phyloP scores from a whole-genome alignment of 2,329 filamentous ascomycete genomes.

The Elsinoe perseae region DNA sequence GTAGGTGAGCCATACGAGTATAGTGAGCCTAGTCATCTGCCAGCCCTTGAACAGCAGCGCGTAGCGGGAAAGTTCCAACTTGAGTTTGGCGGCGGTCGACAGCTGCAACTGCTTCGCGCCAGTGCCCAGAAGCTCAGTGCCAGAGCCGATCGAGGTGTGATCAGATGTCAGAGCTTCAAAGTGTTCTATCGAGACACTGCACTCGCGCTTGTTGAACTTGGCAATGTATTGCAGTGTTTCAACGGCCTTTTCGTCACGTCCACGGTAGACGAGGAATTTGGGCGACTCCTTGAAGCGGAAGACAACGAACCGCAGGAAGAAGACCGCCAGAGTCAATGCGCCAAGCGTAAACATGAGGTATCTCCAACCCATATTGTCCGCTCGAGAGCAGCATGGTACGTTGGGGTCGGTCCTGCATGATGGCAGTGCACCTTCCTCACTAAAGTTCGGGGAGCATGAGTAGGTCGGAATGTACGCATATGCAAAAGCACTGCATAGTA shows the following conservation, averaged over 20 bases:
- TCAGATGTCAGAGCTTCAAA: slow-evolving; percentile 32
- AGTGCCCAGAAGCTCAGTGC: slow-evolving; percentile 28
- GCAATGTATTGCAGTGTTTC: slow-evolving; percentile 38
- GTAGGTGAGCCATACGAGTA: slow-evolving; percentile 45
- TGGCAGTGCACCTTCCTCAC: slow-evolving; percentile 34
- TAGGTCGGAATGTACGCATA: slow-evolving; percentile 48
- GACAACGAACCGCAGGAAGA: slow-evolving; percentile 47
- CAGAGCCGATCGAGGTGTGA: slow-evolving; percentile 23
- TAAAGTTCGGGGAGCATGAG: slow-evolving; percentile 46
- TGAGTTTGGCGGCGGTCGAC: slow-evolving; percentile 30
- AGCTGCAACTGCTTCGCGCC: slow-evolving; percentile 28
- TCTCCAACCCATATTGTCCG: slow-evolving; percentile 40
- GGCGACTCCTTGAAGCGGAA: slow-evolving; percentile 53
- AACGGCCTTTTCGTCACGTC: slow-evolving; percentile 46
- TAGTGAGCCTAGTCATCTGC: slow-evolving; percentile 39
- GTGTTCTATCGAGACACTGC: slow-evolving; percentile 30
- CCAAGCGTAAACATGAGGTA: slow-evolving; percentile 38
- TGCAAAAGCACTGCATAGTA: slow-evolving; percentile 44
- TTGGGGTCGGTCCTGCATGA: slow-evolving; percentile 37
- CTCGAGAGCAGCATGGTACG: slow-evolving; percentile 31
- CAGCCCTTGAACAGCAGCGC: slow-evolving; percentile 38
- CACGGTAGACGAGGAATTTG: slow-evolving; percentile 50
- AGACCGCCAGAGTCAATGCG: slow-evolving; percentile 36
- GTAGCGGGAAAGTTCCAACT: slow-evolving; percentile 37
- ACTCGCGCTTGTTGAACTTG: slow-evolving; percentile 34